Conservation (phyloP, 495 filamentous ascomycete genomes). For the Aspergillus affinis region DNA sequence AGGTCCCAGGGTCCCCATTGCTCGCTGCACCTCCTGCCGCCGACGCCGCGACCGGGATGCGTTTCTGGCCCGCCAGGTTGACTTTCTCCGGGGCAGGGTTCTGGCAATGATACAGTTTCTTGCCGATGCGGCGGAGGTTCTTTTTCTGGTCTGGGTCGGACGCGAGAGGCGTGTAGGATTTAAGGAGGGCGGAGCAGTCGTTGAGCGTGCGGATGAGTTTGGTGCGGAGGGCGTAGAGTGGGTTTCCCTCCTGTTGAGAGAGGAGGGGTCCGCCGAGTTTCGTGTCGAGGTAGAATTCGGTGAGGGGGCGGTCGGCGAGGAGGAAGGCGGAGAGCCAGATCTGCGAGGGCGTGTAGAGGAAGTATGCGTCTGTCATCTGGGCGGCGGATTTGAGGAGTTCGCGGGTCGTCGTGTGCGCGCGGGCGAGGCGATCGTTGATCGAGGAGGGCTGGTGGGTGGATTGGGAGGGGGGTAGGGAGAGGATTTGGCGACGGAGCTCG, state of each 20-base stretch:
- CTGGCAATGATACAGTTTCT: slow-evolving; percentile 76
- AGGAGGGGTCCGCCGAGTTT: slow-evolving; percentile 56
- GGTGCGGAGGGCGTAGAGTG: slow-evolving; percentile 33
- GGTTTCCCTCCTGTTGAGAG: slow-evolving; percentile 19
- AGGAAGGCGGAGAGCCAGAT: slow-evolving; percentile 82
- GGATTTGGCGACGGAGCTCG: slow-evolving; percentile 34
- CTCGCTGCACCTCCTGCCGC: slow-evolving; percentile 14
- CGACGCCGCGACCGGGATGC: slow-evolving; percentile 24
- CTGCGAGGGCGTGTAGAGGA: slow-evolving; percentile 92
- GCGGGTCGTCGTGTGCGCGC: slow-evolving; percentile 68
- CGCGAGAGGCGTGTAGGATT: slow-evolving; percentile 40
- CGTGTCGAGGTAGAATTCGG: slow-evolving; percentile 67
- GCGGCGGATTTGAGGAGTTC: slow-evolving; percentile 75
- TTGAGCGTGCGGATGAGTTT: slow-evolving; percentile 46
- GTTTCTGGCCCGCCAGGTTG: slow-evolving; percentile 45
- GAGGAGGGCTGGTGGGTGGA: slow-evolving; percentile 26
- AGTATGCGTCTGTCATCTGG: slow-evolving; percentile 87
- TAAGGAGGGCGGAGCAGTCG: slow-evolving; percentile 38
- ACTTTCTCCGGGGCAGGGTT: slow-evolving; percentile 58
- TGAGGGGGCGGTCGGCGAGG: slow-evolving; percentile 70
- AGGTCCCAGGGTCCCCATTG: slow-evolving; percentile 24
- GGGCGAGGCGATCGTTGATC: slow-evolving; percentile 52
- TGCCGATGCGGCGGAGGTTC: slow-evolving; percentile 58
- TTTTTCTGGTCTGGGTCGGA: slow-evolving; percentile 49
- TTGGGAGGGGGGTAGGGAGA: slow-evolving; percentile 27